Evolutionary conservation across 345 rosid species (phyloP), one percentile per base, ranked within the genome.

Genomic region (Salix dunnii): DNA sequence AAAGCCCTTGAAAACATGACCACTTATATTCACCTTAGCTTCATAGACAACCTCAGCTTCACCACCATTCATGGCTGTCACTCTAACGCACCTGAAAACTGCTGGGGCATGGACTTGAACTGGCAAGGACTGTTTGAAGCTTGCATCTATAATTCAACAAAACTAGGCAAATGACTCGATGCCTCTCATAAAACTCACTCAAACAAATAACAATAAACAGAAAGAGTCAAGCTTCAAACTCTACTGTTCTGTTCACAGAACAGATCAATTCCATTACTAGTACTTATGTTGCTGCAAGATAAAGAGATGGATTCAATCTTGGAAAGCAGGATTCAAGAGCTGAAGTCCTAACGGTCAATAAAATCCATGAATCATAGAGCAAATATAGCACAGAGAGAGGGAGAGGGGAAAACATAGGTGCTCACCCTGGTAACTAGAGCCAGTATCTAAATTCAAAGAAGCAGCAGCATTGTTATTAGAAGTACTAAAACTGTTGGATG

Each of bases 1-100:
- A 69, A 81, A 80, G 7, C 91, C 91, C 73, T 82, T 86, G 78
- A 88, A 88, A 8, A 88, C 77, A 72, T 88, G 89, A 20, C 91
- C 91, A 36, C 89, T 83, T 63, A 88, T 86, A 67, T 80, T 86
- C 53, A 86, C 89, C 4, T 85, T 77, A 28, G 89, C 89, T 53
- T 84, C 84, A 43, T 88, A 88, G 43, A 78, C 86, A 23, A 83
- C 33, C 78, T 88, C 87, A 16, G 82, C 84, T 43, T 82, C 84
- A 7, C 75, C 81, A 62, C 82, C 82, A 46, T 81, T 74, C 17
- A 86, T 71, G 48, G 86, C 77, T 7, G 84, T 79, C 7, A 88
- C 84, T 67, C 88, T 81, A 7, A 88, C 70, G 85, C 87, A 84
- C 83, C 89, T 72, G 78, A 88, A 86, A 46, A 74, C 79, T 0